Base-by-base conservation (phyloP, 164 flowering plant genomes). In the Stephania japonica region DNA sequence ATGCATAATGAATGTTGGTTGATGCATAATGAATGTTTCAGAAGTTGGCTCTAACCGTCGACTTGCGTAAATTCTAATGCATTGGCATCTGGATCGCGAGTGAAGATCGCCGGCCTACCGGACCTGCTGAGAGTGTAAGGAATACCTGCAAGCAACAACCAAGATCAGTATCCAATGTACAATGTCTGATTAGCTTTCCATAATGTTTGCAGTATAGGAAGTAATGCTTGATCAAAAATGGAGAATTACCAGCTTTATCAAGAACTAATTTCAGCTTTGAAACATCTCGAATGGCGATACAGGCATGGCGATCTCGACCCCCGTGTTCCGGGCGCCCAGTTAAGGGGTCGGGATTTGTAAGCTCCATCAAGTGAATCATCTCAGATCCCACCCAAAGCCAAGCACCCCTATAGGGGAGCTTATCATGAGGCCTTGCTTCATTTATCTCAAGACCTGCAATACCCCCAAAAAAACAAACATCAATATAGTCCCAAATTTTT, bases 331-430 rank as follows among this genome's bases (percentile, higher is more conserved):
- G 94, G 25, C 97, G 86, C 27, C 98, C 98, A 2, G 87, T 83
- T 56, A 89, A 83, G 6, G 99, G 99, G 72, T 95, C 99, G 8
- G 99, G 99, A 83, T 95, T 95, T 56, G 97, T 96, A 79, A 95
- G 99, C 84, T 95, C 99, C 98, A 95, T 93, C 78, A 95, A 80
- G 78, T 95, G 99, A 83, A 95, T 93, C 99, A 95, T 95, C 80
- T 90, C 98, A 59, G 98, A 84, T 67, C 99, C 99, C 74, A 96
- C 97, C 99, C 98, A 96, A 70, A 96, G 80, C 99, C 98, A 96
- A 73, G 92, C 97, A 82, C 99, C 99, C 74, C 97, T 85, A 70
- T 93, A 96, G 0, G 98, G 98, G 38, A 96, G 99, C 83, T 96
- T 93, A 43, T 88, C 93, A 78, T 90, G 76, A n/a, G 99, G 99